A percentile compares a stretch with the other conserved stretches of the same genome.
Conservation (phyloP, 371 early-diverging fungal genomes). For the Parasitella parasitica region DNA sequence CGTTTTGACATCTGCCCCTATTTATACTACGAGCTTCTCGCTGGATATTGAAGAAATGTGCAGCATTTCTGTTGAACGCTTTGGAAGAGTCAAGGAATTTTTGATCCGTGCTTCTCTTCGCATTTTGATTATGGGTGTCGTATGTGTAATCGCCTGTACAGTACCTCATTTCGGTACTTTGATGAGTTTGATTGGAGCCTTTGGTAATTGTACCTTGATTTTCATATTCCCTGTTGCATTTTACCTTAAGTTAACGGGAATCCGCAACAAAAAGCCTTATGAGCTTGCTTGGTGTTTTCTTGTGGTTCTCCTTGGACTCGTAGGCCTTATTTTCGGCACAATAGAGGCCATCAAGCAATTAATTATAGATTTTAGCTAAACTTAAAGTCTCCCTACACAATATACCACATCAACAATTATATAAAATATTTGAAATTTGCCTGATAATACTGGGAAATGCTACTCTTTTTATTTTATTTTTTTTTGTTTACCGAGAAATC, state of each 20-base stretch:
- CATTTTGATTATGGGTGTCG: constrained; percentile 40
- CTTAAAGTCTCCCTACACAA: not conserved
- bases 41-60: constrained; percentile 60
- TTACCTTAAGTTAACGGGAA: constrained; percentile 72
- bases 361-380: constrained; percentile 25
- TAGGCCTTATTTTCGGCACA: constrained; percentile 76
- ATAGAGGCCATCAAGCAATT: constrained; percentile 63
- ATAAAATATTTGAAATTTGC: not conserved
- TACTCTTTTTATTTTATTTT: not conserved
- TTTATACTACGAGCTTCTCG: constrained; percentile 74
- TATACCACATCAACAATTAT: not conserved
- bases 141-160: constrained; percentile 62
- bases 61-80: constrained; percentile 48
- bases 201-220: constrained; percentile 74
- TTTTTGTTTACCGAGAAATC: not conserved
- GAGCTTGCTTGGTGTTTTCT: constrained; percentile 62
- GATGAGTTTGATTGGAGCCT: constrained; percentile 81
- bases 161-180: constrained; percentile 83
- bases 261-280: constrained; percentile 50
- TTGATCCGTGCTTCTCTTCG: constrained; percentile 19
- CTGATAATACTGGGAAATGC: not conserved
- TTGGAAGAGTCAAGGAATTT: constrained; percentile 30
- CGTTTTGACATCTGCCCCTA: constrained; percentile 77
- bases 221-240: constrained; percentile 85
- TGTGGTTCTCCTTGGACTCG: constrained; percentile 63